Percentiles rank a stretch among this genome's conserved stretches.
Conservation (phyloP, 192 early-diverging fungal genomes). For the Coemansia sp. region DNA sequence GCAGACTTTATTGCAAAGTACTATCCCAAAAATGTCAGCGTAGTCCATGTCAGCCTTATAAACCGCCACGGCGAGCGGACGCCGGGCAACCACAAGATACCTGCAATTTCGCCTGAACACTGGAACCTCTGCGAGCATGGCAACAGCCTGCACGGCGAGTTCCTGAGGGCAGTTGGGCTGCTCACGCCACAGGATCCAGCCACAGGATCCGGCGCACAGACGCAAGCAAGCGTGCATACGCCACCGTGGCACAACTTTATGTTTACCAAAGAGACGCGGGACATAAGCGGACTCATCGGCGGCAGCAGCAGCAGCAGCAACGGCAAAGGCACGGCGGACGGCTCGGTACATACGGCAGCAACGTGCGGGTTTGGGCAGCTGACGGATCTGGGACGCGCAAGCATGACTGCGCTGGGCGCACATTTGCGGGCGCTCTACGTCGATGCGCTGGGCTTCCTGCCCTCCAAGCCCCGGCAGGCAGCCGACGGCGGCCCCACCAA, state of each 20-base stretch:
- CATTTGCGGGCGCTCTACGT: conserved; percentile 58
- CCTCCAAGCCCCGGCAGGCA: conserved; percentile 9
- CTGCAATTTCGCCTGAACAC: conserved; percentile 21
- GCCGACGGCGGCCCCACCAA: conserved; percentile 6
- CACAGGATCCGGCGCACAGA: not conserved
- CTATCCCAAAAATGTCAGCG: conserved; percentile 45
- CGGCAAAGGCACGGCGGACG: conserved; percentile 6
- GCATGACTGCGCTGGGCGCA: conserved; percentile 50
- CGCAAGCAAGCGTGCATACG: conserved; percentile 5
- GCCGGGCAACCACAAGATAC: conserved; percentile 21
- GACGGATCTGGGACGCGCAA: conserved; percentile 58
- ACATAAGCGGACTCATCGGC: conserved; percentile 6
- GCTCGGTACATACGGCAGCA: conserved; percentile 14
- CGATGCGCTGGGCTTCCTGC: conserved; percentile 49
- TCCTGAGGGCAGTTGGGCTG: conserved; percentile 25
- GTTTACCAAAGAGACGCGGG: conserved; percentile 18
- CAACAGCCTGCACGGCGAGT: conserved; percentile 32
- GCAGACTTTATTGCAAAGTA: conserved; percentile 38
- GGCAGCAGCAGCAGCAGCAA: conserved; percentile 2
- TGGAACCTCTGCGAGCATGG: conserved; percentile 47
- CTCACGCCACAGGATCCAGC: not conserved
- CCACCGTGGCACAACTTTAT: conserved; percentile 19
- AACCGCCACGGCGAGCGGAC: conserved; percentile 54
- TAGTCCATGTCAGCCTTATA: conserved; percentile 53
- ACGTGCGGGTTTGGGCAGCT: conserved; percentile 57